Evolutionary conservation across 345 rosid species (phyloP).

Genomic region (Dovyalis caffra): DNA sequence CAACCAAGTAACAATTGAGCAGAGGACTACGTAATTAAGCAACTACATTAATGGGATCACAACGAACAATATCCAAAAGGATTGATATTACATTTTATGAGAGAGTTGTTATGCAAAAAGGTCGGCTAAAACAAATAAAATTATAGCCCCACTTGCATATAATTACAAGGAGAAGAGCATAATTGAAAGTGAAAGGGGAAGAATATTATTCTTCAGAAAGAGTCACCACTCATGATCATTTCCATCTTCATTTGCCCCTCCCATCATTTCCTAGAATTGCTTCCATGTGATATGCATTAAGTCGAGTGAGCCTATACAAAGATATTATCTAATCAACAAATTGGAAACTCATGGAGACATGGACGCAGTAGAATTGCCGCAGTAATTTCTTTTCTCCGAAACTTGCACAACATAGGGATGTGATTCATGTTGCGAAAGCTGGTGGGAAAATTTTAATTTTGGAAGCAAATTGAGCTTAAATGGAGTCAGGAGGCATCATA

Average conservation of each 20-base stretch:
- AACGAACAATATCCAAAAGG: conserved; percentile 16
- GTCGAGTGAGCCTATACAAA: background rate
- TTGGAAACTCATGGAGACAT: too few species aligned
- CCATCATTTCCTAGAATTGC: conserved; percentile 39
- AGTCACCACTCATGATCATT: conserved; percentile 18
- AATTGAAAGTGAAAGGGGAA: conserved; percentile 31
- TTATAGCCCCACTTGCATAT: conserved; percentile 49
- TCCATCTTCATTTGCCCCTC: conserved; percentile 29
- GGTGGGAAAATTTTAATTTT: background rate
- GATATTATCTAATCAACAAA: too few species aligned
- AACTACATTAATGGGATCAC: conserved; percentile 14
- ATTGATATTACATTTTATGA: conserved; percentile 3
- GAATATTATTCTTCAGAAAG: background rate
- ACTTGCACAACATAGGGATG: too few species aligned
- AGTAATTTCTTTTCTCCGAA: too few species aligned
- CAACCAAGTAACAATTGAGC: background rate
- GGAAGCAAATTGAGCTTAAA: background rate
- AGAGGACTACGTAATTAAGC: conserved; percentile 1
- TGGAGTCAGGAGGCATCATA: conserved; percentile 30
- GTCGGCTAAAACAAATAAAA: conserved; percentile 25
- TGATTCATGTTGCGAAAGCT: background rate
- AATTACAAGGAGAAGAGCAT: conserved; percentile 38
- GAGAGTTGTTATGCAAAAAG: conserved; percentile 35
- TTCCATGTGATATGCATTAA: conserved; percentile 39
- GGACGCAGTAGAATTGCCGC: too few species aligned